Evolutionary conservation across 495 filamentous ascomycete species (phyloP).

Genomic region (Penicilliopsis zonata): DNA sequence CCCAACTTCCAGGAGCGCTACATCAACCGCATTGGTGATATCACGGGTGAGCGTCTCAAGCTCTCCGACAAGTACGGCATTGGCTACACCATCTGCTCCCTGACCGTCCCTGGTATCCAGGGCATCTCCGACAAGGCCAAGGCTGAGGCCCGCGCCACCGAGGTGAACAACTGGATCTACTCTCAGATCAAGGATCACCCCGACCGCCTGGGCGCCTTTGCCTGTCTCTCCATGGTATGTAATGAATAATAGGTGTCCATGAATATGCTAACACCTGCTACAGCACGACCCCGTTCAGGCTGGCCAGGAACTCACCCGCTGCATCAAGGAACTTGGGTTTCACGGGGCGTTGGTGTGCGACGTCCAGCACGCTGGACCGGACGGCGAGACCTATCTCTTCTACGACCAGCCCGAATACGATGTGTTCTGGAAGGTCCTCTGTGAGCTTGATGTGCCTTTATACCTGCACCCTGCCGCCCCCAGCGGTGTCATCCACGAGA

Average conservation of each 20-base stretch:
- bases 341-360: slow-evolving; percentile 50
- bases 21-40: slow-evolving; percentile 40
- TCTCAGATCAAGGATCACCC: slow-evolving; percentile 37
- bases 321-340: slow-evolving; percentile 43
- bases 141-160: slow-evolving; percentile 29
- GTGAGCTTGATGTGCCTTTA: slow-evolving; percentile 49
- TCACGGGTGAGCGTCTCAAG: slow-evolving; percentile 36
- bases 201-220: slow-evolving; percentile 45
- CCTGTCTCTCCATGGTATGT: slow-evolving; percentile 11
- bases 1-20: slow-evolving; percentile 20
- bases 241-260: not conserved
- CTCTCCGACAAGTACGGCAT: slow-evolving; percentile 47
- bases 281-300: slow-evolving; percentile 44
- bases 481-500: slow-evolving; percentile 34
- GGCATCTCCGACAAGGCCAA: slow-evolving; percentile 39
- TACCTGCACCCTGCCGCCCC: slow-evolving; percentile 49
- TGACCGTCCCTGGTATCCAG: slow-evolving; percentile 45
- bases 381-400: slow-evolving; percentile 44
- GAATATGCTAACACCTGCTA: slow-evolving; percentile 23
- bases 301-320: slow-evolving; percentile 40
- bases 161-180: slow-evolving; percentile 48
- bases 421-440: slow-evolving; percentile 42
- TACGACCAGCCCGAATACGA: slow-evolving; percentile 46
- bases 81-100: slow-evolving; percentile 46
- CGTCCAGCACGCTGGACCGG: slow-evolving; percentile 33